phyloP scores from a whole-genome alignment of 371 early-diverging fungal genomes.

The Zychaea mexicana region DNA sequence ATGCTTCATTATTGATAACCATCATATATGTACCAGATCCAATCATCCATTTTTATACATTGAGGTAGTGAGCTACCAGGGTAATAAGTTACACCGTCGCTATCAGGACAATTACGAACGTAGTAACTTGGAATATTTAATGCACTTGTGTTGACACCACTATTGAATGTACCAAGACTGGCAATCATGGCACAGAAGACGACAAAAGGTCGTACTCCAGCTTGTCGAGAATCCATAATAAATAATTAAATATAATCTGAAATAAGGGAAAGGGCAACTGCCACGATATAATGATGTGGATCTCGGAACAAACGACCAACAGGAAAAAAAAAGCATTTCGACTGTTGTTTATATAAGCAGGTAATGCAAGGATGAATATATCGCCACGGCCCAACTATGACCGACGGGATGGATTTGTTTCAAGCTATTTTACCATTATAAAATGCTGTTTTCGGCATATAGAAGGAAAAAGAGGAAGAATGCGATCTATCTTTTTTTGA shows the following conservation, averaged over 20 bases:
- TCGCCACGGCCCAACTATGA: too few relatives aligned
- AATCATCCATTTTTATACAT: slow-evolving; percentile 48
- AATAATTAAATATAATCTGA: not conserved
- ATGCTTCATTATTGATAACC: not conserved
- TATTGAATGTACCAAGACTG: slow-evolving; percentile 42
- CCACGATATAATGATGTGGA: too few relatives aligned
- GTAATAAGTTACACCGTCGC: slow-evolving; percentile 36
- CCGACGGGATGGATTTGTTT: too few relatives aligned
- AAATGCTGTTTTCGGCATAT: too few relatives aligned
- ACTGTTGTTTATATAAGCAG: not conserved
- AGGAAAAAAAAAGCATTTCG: not conserved
- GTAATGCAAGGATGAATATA: slow-evolving; percentile 4
- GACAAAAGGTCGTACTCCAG: slow-evolving; percentile 30
- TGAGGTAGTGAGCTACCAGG: slow-evolving; percentile 38
- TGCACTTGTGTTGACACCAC: slow-evolving; percentile 47
- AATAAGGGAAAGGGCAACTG: not conserved
- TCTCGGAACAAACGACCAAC: not conserved
- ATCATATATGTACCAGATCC: slow-evolving; percentile 58
- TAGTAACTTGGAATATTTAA: slow-evolving; percentile 43
- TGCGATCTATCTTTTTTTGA: too few relatives aligned
- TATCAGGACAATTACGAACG: slow-evolving; percentile 38
- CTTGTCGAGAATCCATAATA: slow-evolving; percentile 33
- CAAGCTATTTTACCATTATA: too few relatives aligned
- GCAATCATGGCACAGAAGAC: slow-evolving; percentile 45
- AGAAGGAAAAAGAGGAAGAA: too few relatives aligned